phyloP scores from a whole-genome alignment of 441 rosid genomes.

The Mallotus repandus region DNA sequence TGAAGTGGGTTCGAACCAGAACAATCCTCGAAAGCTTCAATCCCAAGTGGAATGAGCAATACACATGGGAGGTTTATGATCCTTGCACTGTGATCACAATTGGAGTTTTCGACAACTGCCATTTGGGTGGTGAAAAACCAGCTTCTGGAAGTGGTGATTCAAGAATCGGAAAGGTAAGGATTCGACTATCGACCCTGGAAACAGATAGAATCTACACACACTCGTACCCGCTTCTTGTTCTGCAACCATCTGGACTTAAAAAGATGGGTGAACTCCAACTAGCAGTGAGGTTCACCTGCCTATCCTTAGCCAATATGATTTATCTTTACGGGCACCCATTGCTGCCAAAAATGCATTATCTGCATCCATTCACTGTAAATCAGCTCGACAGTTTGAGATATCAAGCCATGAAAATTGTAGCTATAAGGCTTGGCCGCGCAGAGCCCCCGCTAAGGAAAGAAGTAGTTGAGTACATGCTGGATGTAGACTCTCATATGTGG shows the following conservation, averaged over 20 bases:
- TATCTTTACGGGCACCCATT: slow-evolving; percentile 78
- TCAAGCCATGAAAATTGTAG: slow-evolving; percentile 87
- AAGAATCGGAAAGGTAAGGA: slow-evolving; percentile 86
- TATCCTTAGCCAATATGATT: slow-evolving; percentile 69
- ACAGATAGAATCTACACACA: slow-evolving; percentile 84
- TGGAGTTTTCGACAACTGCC: slow-evolving; percentile 86
- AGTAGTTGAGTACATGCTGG: slow-evolving; percentile 89
- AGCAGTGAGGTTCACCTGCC: slow-evolving; percentile 83
- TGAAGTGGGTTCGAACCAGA: slow-evolving; percentile 92
- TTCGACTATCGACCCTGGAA: slow-evolving; percentile 87
- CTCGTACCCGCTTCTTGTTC: slow-evolving; percentile 85
- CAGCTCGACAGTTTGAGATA: slow-evolving; percentile 82
- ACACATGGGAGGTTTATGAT: slow-evolving; percentile 96
- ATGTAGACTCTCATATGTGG: slow-evolving; percentile 94
- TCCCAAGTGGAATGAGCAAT: slow-evolving; percentile 96
- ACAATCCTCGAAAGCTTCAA: slow-evolving; percentile 69
- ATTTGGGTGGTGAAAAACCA: slow-evolving; percentile 47
- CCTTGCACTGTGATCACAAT: slow-evolving; percentile 87
- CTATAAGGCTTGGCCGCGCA: slow-evolving; percentile 77
- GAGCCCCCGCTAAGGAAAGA: slow-evolving; percentile 92
- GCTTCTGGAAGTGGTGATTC: slow-evolving; percentile 56
- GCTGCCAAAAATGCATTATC: slow-evolving; percentile 88
- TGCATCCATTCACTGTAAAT: slow-evolving; percentile 79
- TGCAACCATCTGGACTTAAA: slow-evolving; percentile 78
- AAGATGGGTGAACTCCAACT: slow-evolving; percentile 88